Evolutionary conservation across 331 rosid genomes (phyloP).

Genomic region (Malus hybrid): DNA sequence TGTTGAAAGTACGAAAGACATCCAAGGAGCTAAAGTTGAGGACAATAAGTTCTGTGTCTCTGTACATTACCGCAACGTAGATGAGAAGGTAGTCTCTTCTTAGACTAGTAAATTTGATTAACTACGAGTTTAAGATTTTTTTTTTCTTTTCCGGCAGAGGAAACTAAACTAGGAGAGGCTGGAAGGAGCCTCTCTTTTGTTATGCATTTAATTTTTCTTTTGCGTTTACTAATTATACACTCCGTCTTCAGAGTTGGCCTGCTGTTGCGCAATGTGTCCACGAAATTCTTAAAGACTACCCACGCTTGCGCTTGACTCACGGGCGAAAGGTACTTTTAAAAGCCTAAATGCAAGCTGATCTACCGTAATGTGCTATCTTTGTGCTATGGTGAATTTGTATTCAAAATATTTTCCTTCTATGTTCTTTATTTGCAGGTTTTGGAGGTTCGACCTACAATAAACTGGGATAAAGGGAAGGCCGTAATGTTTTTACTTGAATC

Average conservation of each 20-base stretch:
- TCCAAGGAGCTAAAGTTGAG: conserved; percentile 77
- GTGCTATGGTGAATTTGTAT: background rate
- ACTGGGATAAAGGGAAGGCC: conserved; percentile 98
- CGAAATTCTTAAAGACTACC: conserved; percentile 55
- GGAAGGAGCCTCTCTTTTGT: background rate
- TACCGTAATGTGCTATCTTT: background rate
- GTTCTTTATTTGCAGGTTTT: conserved; percentile 52
- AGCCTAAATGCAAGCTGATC: background rate
- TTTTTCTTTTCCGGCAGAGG: background rate
- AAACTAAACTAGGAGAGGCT: background rate
- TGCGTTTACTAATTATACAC: background rate
- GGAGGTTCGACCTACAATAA: conserved; percentile 85
- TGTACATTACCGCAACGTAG: conserved; percentile 96
- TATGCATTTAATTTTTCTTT: background rate
- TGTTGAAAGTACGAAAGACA: conserved; percentile 53
- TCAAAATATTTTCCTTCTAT: background rate
- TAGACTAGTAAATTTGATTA: too few species aligned
- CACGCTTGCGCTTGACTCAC: conserved; percentile 62
- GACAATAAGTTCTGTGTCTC: conserved; percentile 88
- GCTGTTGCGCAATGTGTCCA: conserved; percentile 55
- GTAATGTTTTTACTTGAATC: conserved; percentile 89
- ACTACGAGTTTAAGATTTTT: background rate
- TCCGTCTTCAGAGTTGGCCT: conserved; percentile 50
- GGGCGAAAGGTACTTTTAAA: conserved; percentile 77
- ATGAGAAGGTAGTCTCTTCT: conserved; percentile 51